Conservation (phyloP, 129 eudicot genomes). For the Saposhnikovia divaricata region DNA sequence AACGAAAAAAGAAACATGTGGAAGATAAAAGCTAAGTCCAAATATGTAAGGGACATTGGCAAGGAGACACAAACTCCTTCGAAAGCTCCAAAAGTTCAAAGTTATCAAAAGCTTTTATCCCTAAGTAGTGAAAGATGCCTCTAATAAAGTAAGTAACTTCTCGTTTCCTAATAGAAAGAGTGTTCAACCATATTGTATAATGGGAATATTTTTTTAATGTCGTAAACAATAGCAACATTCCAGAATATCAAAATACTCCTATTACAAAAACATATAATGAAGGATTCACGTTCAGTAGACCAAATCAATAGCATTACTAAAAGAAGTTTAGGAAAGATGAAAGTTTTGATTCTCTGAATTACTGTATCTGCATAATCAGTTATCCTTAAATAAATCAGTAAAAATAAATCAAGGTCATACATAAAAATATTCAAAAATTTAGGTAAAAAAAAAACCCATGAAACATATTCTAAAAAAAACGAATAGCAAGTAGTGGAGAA, state of each 20-base stretch:
- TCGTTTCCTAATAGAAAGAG: not conserved
- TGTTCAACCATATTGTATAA: not conserved
- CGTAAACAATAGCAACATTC: not conserved
- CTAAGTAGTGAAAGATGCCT: not conserved
- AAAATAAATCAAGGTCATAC: not conserved
- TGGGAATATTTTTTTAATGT: not conserved
- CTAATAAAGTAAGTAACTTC: not conserved
- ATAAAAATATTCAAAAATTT: too few relatives aligned
- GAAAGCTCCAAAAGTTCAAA: not conserved
- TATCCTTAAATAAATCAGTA: not conserved
- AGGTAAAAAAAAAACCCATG: not conserved
- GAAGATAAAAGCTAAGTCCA: not conserved
- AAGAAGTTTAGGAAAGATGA: not conserved
- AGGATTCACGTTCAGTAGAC: not conserved
- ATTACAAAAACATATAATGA: not conserved
- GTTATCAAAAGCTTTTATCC: not conserved
- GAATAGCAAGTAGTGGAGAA: not conserved
- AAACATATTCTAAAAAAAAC: too few relatives aligned
- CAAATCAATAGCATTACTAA: not conserved
- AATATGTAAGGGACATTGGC: not conserved
- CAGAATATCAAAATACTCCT: not conserved
- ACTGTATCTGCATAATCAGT: not conserved
- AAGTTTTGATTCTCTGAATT: not conserved
- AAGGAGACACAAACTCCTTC: not conserved
- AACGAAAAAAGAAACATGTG: not conserved